Evolutionary conservation across 2,329 filamentous ascomycete species (phyloP), one percentile per base, ranked within the genome.

Genomic region (Neofusicoccum cordaticola): DNA sequence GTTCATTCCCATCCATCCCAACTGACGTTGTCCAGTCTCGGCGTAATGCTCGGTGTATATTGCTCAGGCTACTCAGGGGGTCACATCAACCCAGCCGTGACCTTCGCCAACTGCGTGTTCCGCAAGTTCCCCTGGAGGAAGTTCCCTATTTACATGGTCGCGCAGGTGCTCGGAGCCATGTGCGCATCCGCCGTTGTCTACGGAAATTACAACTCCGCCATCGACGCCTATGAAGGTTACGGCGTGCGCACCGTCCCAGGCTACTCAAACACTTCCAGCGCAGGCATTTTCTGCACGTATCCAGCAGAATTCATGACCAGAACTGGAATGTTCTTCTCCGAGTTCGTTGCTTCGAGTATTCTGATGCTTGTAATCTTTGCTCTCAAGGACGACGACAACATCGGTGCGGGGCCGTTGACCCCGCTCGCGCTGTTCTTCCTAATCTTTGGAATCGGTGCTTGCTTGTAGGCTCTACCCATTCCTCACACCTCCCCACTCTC

Each of bases 311-410:
- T 90, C 73, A 81, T 91, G 80, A 87, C 85, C 1, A 84, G 83
- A 48, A 84, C 85, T 0, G 84, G 84, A n/a, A 86, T 88, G 74
- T 89, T 91, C 75, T 89, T 91, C 71, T 88, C 86, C 48, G 89
- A 91, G 69, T 88, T 90, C 66, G 78, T 91, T 57, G 86, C 88
- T 37, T 87, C 84, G 65, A 79, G 86, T 0, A 82, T 92, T 15
- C 79, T 91, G 22, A 88, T 90, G 81, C 90, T 91, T 70, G 81
- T 86, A 67, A 89, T 91, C 61, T 91, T 89, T 69, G 88, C 88
- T 0, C 77, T 92, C 47, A 86, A 86, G 58, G 85, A 87, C 65
- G 80, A 81, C 66, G 74, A 70, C 13, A 78, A 79, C 60, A 74
- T 74, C 5, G 79, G 78, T 63, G 58, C 44, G 69, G 73, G 73